A percentile compares a stretch with the other conserved stretches of the same genome.
Evolutionary conservation across 2,329 filamentous ascomycete genomes (phyloP).

Genomic region (Penicillium verrucosum): DNA sequence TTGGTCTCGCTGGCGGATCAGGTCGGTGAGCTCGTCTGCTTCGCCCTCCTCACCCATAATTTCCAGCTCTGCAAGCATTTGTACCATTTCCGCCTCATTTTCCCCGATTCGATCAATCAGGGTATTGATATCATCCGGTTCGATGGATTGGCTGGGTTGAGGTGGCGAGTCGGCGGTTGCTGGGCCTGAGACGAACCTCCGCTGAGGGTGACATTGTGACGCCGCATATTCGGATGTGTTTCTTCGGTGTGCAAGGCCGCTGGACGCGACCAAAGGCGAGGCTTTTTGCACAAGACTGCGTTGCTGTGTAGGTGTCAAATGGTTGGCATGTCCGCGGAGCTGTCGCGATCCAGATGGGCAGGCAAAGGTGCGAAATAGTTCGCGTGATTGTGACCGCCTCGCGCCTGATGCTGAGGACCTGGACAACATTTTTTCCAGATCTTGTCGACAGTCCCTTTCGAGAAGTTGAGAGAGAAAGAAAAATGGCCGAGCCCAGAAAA

Average conservation of each 20-base stretch:
- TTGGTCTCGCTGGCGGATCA: constrained; percentile 32
- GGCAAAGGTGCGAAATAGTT: constrained; percentile 25
- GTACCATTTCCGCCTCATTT: constrained; percentile 34
- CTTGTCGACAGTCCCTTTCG: constrained; percentile 5
- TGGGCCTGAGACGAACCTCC: constrained; percentile 25
- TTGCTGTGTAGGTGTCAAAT: constrained; percentile 17
- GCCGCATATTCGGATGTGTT: background rate
- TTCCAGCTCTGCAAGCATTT: constrained; percentile 36
- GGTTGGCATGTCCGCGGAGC: constrained; percentile 25
- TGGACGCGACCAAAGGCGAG: background rate
- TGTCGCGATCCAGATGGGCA: constrained; percentile 23
- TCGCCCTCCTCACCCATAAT: constrained; percentile 31
- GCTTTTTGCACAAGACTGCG: constrained; percentile 12
- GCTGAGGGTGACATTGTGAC: constrained; percentile 13
- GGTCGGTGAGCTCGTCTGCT: constrained; percentile 26
- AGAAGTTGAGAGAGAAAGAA: constrained; percentile 13
- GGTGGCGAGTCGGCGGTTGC: constrained; percentile 15
- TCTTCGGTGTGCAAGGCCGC: background rate
- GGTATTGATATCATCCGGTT: constrained; percentile 32
- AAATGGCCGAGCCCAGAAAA: constrained; percentile 26
- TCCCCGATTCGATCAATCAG: constrained; percentile 39
- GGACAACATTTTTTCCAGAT: constrained; percentile 35
- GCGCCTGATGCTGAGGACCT: constrained; percentile 30
- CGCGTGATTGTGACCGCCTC: constrained; percentile 27
- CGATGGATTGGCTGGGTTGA: constrained; percentile 14